Evolutionary conservation across 1,284 basidiomycete genomes (phyloP).

Genomic region (Sporisorium sorghi): DNA sequence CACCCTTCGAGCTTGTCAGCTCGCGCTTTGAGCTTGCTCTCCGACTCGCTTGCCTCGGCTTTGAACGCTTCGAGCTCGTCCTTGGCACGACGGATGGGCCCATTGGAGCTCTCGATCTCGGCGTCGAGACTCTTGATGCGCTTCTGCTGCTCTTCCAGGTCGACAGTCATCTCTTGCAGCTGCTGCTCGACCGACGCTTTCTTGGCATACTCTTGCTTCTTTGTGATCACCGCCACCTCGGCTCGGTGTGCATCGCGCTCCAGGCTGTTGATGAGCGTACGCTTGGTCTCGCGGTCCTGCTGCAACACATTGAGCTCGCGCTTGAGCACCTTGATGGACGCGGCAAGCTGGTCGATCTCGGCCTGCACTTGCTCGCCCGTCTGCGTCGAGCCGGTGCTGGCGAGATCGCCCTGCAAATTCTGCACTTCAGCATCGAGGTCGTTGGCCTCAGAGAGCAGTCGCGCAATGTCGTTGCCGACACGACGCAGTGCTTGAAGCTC

Average conservation of each 20-base stretch:
- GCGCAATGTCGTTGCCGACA: slow-evolving; percentile 46
- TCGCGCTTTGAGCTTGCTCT: slow-evolving; percentile 73
- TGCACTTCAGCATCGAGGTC: slow-evolving; percentile 46
- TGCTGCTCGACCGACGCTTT: slow-evolving; percentile 42
- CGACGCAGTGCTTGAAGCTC: slow-evolving; percentile 49
- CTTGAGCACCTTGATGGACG: slow-evolving; percentile 55
- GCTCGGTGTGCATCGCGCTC: slow-evolving; percentile 52
- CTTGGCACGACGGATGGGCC: slow-evolving; percentile 78
- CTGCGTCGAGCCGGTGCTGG: slow-evolving; percentile 51
- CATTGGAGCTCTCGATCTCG: slow-evolving; percentile 76
- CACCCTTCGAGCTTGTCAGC: slow-evolving; percentile 38
- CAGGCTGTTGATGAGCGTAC: slow-evolving; percentile 40
- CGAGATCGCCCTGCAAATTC: slow-evolving; percentile 51
- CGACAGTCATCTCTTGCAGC: slow-evolving; percentile 73
- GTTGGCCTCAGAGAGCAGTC: slow-evolving; percentile 37
- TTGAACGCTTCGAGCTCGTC: slow-evolving; percentile 75
- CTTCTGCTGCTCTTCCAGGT: slow-evolving; percentile 71
- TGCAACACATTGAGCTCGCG: slow-evolving; percentile 55
- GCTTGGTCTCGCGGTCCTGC: slow-evolving; percentile 54
- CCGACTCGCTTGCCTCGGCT: slow-evolving; percentile 73
- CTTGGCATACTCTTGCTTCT: slow-evolving; percentile 51
- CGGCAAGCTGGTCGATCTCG: slow-evolving; percentile 54
- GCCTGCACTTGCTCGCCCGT: slow-evolving; percentile 58
- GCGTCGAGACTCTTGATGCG: slow-evolving; percentile 72
- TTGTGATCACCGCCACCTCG: slow-evolving; percentile 70